These are phyloP conservation scores for Dryas drummondii DNA, from an alignment of 306 rosid genomes.

Conservation along the genomic window DNA sequence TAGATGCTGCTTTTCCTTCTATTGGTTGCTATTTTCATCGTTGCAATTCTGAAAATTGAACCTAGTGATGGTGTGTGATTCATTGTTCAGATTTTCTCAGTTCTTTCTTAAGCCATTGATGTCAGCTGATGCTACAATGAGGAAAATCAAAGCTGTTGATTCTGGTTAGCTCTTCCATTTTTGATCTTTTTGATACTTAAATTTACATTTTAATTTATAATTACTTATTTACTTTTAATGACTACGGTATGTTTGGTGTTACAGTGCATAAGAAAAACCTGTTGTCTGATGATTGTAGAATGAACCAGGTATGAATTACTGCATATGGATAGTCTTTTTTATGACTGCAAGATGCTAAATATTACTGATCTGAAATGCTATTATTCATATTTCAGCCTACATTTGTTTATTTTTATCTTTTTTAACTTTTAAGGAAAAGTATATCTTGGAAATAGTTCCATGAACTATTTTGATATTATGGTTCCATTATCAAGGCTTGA, in stretches of 20 bases:
- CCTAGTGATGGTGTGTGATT: constrained; percentile 22
- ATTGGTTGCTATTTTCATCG: constrained; percentile 3
- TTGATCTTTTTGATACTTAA: constrained; percentile 9
- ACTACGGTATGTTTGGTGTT: neutral
- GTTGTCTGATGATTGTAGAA: constrained; percentile 86
- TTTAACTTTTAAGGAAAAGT: neutral
- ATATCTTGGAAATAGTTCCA: neutral
- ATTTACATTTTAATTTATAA: neutral
- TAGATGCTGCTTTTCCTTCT: constrained; percentile 29
- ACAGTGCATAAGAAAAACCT: constrained; percentile 91
- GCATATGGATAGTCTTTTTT: constrained; percentile 20
- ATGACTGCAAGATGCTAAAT: constrained; percentile 2
- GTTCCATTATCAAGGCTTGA: neutral
- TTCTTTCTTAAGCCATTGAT: constrained; percentile 90
- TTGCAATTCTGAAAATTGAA: constrained; percentile 9
- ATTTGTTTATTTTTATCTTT: neutral
- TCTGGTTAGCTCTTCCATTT: constrained; percentile 60
- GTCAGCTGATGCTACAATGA: constrained; percentile 93
- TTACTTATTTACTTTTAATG: neutral
- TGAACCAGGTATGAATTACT: constrained; percentile 66
- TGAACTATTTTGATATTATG: neutral
- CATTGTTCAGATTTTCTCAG: constrained; percentile 74
- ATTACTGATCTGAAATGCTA: constrained; percentile 4
- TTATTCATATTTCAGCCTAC: neutral
- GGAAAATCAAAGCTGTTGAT: constrained; percentile 98